phyloP scores from a whole-genome alignment of 2,329 filamentous ascomycete genomes.

The Fusarium sp. region DNA sequence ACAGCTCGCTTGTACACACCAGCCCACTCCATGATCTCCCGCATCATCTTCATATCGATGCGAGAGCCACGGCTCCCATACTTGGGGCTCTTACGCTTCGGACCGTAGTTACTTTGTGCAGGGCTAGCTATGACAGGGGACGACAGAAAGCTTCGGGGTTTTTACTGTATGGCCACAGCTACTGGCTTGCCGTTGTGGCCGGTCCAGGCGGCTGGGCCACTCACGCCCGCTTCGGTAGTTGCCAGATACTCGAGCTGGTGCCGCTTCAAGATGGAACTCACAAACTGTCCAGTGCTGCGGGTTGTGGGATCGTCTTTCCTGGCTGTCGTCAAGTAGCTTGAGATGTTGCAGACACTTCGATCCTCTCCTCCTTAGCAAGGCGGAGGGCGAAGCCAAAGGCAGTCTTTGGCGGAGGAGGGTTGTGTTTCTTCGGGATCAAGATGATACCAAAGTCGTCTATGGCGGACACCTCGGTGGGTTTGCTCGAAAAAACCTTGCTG shows the following conservation, averaged over 20 bases:
- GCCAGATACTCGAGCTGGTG: neutral
- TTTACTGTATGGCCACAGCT: neutral
- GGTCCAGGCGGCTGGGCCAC: neutral
- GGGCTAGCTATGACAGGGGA: neutral
- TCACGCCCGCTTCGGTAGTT: neutral
- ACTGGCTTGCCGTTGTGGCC: neutral
- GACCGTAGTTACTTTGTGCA: neutral
- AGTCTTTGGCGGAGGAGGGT: no score
- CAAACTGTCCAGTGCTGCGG: neutral
- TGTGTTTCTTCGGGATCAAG: no score
- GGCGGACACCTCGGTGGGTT: no score
- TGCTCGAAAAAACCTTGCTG: no score
- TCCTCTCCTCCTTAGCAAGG: no score
- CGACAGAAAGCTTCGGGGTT: neutral
- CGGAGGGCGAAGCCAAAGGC: no score
- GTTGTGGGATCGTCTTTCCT: neutral
- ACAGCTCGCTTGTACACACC: neutral
- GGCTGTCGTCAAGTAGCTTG: no score
- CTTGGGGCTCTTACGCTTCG: neutral
- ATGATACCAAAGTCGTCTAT: no score
- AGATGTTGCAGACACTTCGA: no score
- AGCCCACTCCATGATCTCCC: neutral
- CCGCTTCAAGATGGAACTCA: neutral
- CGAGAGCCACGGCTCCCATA: neutral
- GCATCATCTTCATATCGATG: neutral